phyloP scores from a whole-genome alignment of 768 basidiomycete species.

The Clathrus columnatus region DNA sequence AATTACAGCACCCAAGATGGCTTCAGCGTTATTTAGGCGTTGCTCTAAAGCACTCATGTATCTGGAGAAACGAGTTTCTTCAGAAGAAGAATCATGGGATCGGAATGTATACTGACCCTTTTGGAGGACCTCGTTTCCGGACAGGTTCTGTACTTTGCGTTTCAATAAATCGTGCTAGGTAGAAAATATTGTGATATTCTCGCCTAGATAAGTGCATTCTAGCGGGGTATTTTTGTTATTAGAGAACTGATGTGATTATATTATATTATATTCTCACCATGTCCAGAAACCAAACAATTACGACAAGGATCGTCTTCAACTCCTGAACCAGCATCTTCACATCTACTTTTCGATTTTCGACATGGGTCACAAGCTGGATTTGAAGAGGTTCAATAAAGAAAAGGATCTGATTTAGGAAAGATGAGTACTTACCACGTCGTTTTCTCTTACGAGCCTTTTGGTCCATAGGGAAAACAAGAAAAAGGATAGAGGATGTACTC shows the following conservation, averaged over 20 bases:
- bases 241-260: neutral
- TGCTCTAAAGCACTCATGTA: neutral
- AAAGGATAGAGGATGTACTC: no score
- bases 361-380: neutral
- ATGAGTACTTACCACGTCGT: neutral
- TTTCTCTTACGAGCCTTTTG: neutral
- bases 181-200: no score
- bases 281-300: neutral
- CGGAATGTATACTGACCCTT: neutral
- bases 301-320: neutral
- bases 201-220: neutral
- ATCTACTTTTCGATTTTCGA: neutral
- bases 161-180: no score
- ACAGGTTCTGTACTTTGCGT: neutral
- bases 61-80: no score
- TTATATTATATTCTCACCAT: neutral
- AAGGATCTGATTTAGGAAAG: neutral
- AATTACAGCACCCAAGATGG: neutral
- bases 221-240: neutral
- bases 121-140: neutral
- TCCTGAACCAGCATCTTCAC: neutral
- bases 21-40: neutral
- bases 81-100: neutral
- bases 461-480: neutral
- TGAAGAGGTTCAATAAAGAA: neutral